phyloP scores from a whole-genome alignment of 1,284 basidiomycete species.

The Melampsora americana region DNA sequence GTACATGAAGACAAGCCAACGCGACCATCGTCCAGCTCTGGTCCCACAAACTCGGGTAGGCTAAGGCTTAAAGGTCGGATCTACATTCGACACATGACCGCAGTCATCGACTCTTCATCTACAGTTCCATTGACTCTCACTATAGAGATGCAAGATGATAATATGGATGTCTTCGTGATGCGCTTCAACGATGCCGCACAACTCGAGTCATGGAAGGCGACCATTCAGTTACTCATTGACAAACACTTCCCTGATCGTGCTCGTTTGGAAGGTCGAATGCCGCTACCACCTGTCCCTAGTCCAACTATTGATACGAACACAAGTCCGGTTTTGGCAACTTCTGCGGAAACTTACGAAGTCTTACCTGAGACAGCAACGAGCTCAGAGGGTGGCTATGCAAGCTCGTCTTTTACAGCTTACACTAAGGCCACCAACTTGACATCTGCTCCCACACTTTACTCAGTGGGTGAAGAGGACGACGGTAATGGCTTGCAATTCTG shows the following conservation, averaged over 20 bases:
- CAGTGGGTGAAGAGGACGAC: neutral
- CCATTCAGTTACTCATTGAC: constrained; percentile 68
- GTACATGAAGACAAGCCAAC: constrained; percentile 80
- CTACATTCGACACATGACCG: constrained; percentile 85
- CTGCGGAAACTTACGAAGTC: neutral
- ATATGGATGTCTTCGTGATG: constrained; percentile 85
- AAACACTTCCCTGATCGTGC: constrained; percentile 50
- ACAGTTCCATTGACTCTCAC: constrained; percentile 79
- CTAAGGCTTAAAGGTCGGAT: constrained; percentile 90
- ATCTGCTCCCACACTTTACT: neutral
- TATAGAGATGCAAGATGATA: constrained; percentile 91
- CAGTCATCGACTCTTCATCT: constrained; percentile 72
- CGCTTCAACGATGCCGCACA: constrained; percentile 86
- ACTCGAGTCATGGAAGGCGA: constrained; percentile 78
- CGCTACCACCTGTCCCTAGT: neutral
- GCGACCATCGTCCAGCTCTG: constrained; percentile 53
- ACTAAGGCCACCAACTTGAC: neutral
- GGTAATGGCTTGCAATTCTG: neutral
- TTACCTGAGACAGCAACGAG: neutral
- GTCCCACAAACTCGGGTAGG: constrained; percentile 59
- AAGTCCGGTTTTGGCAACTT: too few relatives aligned
- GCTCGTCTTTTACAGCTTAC: neutral
- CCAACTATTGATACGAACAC: neutral
- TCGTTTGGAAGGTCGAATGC: neutral
- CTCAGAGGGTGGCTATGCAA: constrained; percentile 4